A percentile compares a stretch with the other conserved stretches of the same genome.
Evolutionary conservation across 305 asterid genomes (phyloP).

Genomic region (Fraxinus sp.): DNA sequence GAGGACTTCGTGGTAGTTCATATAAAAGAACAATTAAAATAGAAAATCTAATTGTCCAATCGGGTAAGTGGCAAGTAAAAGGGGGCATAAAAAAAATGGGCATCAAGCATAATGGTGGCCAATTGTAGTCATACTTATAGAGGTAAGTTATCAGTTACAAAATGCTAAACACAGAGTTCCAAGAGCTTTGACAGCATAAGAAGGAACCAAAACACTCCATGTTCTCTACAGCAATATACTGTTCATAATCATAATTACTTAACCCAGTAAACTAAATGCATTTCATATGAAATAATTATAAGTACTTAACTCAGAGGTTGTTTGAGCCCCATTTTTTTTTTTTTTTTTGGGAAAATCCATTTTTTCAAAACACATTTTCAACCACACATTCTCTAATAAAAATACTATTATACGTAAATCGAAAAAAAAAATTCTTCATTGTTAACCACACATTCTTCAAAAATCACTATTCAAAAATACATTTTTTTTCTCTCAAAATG

Average conservation of each 20-base stretch:
- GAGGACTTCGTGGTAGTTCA: neutral
- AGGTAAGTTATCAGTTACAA: neutral
- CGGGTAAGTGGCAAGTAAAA: neutral
- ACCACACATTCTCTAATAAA: no score
- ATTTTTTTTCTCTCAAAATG: no score
- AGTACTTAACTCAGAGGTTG: neutral
- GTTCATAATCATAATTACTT: neutral
- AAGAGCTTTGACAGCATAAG: slow-evolving; percentile 3
- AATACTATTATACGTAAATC: no score
- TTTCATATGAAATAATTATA: neutral
- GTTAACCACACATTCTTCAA: no score
- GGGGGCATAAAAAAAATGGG: neutral
- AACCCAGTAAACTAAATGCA: slow-evolving; percentile 3
- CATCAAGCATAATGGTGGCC: neutral
- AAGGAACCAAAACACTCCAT: neutral
- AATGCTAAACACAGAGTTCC: neutral
- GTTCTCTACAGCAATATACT: neutral
- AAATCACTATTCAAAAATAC: no score
- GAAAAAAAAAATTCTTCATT: no score
- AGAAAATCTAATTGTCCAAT: neutral
- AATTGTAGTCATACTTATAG: neutral
- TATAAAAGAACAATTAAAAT: neutral
- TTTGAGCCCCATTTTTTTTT: no score
- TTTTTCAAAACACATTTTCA: no score
- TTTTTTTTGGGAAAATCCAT: no score